These are phyloP conservation scores for Cladosporium sp. DNA, from an alignment of 2,329 filamentous ascomycete genomes.

Conservation along the genomic window DNA sequence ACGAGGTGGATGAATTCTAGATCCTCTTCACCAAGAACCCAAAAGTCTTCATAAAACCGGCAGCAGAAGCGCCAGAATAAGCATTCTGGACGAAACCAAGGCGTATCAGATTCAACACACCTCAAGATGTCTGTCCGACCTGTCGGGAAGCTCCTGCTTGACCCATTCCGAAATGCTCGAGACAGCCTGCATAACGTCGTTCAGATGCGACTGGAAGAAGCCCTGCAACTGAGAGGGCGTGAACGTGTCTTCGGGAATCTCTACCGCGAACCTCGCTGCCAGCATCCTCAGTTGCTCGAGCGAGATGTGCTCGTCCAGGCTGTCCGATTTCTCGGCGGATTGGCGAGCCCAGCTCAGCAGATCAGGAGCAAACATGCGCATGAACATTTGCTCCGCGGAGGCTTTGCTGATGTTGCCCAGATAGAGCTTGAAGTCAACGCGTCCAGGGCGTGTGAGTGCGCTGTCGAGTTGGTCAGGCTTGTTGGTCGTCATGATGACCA, in stretches of 20 bases:
- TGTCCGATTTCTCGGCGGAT: neutral
- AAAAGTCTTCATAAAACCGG: too few relatives aligned
- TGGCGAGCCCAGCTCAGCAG: conserved; percentile 15
- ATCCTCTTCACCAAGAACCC: too few relatives aligned
- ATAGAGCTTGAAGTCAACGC: conserved; percentile 48
- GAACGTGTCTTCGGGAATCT: conserved; percentile 20
- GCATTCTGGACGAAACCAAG: too few relatives aligned
- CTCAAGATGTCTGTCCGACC: conserved; percentile 1
- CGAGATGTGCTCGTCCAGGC: conserved; percentile 18
- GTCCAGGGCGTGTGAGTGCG: conserved; percentile 64
- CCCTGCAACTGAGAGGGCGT: conserved; percentile 22
- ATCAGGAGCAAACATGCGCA: conserved; percentile 22
- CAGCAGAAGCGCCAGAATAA: too few relatives aligned
- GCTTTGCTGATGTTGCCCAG: conserved; percentile 18
- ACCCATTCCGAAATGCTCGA: conserved; percentile 18
- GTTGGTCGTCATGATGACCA: conserved; percentile 77
- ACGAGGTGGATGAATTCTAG: too few relatives aligned
- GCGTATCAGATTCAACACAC: neutral
- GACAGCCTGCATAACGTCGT: conserved; percentile 17
- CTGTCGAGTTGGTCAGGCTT: conserved; percentile 64
- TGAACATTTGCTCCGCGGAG: conserved; percentile 21
- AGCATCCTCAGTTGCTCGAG: conserved; percentile 18
- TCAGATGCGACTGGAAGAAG: conserved; percentile 21
- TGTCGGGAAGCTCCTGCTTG: conserved; percentile 9
- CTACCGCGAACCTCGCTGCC: conserved; percentile 16